Conservation (phyloP, 495 filamentous ascomycete genomes). For the Symbiotaphrina buchneri region DNA sequence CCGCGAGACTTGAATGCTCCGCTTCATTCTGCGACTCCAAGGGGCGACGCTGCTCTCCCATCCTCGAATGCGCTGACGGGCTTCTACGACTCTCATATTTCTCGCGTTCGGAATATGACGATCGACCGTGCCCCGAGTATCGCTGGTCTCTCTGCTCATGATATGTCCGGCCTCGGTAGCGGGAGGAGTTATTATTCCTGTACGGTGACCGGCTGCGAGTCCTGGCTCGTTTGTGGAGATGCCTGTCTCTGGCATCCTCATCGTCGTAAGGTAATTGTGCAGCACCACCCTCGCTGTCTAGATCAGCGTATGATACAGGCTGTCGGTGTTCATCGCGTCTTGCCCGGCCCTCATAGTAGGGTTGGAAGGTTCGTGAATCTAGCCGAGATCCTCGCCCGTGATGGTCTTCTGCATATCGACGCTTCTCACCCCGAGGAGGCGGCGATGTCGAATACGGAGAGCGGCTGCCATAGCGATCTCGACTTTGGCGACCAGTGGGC, state of each 20-base stretch:
- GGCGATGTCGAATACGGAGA: no score
- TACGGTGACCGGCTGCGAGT: constrained; percentile 34
- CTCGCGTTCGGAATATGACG: no score
- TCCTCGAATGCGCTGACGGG: no score
- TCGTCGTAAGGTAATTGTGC: no score
- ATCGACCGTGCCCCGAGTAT: no score
- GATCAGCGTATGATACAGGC: constrained; percentile 35
- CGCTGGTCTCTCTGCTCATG: constrained; percentile 3
- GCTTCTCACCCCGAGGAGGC: constrained; percentile 34
- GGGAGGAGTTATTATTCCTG: no score
- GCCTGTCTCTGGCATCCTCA: no score
- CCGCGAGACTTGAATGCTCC: no score
- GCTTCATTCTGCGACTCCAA: no score
- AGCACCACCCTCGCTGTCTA: constrained; percentile 15
- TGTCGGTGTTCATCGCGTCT: constrained; percentile 20
- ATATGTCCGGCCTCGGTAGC: constrained; percentile 6
- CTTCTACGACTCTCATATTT: no score
- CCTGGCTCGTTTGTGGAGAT: constrained; percentile 33
- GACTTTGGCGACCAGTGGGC: constrained; percentile 16
- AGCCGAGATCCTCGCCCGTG: constrained; percentile 22
- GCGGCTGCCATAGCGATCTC: no score
- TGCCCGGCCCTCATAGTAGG: constrained; percentile 30
- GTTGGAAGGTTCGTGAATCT: constrained; percentile 33
- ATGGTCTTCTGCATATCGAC: constrained; percentile 41
- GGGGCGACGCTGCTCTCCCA: no score